Base-by-base conservation (phyloP, 495 filamentous ascomycete species). In the Neurospora africana region DNA sequence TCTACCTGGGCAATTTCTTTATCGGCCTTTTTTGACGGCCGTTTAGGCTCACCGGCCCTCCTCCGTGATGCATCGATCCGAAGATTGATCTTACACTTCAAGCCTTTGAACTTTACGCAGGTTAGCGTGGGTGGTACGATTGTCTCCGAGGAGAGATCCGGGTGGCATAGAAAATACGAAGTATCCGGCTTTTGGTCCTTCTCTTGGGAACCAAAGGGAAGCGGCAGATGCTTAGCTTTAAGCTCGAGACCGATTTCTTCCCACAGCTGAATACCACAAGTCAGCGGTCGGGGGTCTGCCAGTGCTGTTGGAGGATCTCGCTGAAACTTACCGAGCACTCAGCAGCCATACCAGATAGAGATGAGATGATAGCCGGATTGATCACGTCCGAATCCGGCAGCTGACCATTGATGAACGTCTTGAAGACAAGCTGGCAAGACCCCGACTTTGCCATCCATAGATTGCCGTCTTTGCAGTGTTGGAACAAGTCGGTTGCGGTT, bases 361-460 rank as follows among this genome's bases (percentile, higher is more conserved):
- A 70, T 53, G 41, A 41, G 19, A 70, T 23, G 9, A 47, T 58
- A 19, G 38, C 23, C 5, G 69, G 39, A 43, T 33, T 6, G 36
- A 43, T 70, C 39, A 70, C 27, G 11, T 30, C 27, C 6, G 53
- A 36, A 19, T 68, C 77, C 2, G 73, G 69, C 6, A 38, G 23
- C 19, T 71, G 41, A 3, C 53, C 76, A 19, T 77, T 75, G n/a
- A 80, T 35, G 23, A 71, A 15, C 13, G 71, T 75, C 58, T 30
- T 38, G 35, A 80, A 70, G 2, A 78, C 72, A 21, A 80, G 35
- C 69, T 70, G 72, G 58, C 77, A 79, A 41, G 75, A 76, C 4
- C 78, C 75, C 36, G 75, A 76, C 72, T 78, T 79, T 2, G 79
- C 71, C 36, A 80, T 73, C 76, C 78, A 80, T 11, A 80, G 61